Base-by-base conservation (phyloP, 495 filamentous ascomycete species). In the Neurospora tetrasperma region DNA sequence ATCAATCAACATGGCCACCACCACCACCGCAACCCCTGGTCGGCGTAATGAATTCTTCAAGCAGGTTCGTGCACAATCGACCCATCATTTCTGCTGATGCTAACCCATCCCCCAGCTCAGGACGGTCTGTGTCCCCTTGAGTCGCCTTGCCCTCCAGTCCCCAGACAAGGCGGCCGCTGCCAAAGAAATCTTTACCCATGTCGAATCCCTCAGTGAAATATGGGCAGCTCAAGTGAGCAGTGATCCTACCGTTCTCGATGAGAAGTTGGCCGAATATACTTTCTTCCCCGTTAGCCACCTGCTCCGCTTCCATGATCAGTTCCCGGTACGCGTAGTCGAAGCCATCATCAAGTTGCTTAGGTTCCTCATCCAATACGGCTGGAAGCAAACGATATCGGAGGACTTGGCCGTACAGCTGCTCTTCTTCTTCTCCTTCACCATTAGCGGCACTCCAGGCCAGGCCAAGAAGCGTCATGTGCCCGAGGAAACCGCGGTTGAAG, bases 261-360 rank as follows among this genome's bases (percentile, higher is more conserved):
- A 89, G 70, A 94, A 93, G 80, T 83, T 98, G 38, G 96, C 94
- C 9, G 93, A 98, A 80, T 99, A 97, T 83, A 88, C 91, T 75
- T 98, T 98, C 85, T 96, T 97, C 76, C 96, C 96, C 0, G 83
- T 99, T 0, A 93, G 92, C 3, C 91, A 96, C 74, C 89, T 98
- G 69, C 91, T 99, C 75, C 90, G 92, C 71, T 86, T 89, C 70
- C 90, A 90, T 70, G 88, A 94, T 74, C 85, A 85, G 40, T 85
- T 94, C 42, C 88, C 96, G 7, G 86, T 91, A 40, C 87, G 88
- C 42, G 89, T 92, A 31, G 79, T 95, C 5, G 96, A 99, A 80
- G 76, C 90, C 35, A 88, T 90, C 42, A 86, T 98, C 20, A 86
- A 89, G 72, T 94, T 92, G 73, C 82, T 98, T 42, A 82, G 86